Evolutionary conservation across 2,329 filamentous ascomycete species (phyloP).

Genomic region (Fusarium pseudocircinatum): DNA sequence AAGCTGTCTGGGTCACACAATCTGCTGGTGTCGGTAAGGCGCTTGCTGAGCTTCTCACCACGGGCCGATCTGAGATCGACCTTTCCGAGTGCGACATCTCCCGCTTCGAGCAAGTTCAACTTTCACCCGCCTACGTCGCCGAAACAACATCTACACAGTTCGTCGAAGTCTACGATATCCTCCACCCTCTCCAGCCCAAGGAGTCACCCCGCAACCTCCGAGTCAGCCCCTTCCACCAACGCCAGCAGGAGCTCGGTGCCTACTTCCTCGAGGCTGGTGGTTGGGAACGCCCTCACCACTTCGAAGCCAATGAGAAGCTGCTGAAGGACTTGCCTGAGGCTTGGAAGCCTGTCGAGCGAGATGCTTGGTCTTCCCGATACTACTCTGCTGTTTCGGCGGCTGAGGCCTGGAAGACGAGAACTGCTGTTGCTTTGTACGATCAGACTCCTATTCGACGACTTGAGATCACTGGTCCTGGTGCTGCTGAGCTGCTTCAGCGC

Average conservation of each 20-base stretch:
- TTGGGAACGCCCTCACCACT: slow-evolving; percentile 73
- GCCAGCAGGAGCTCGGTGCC: slow-evolving; percentile 64
- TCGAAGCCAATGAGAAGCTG: slow-evolving; percentile 63
- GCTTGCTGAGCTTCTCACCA: slow-evolving; percentile 66
- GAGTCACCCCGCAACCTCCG: slow-evolving; percentile 67
- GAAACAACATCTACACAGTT: slow-evolving; percentile 71
- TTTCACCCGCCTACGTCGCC: slow-evolving; percentile 62
- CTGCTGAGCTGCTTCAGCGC: slow-evolving; percentile 62
- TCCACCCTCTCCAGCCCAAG: slow-evolving; percentile 68
- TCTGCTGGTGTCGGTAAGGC: slow-evolving; percentile 71
- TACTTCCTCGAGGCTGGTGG: slow-evolving; percentile 68
- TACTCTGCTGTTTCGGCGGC: slow-evolving; percentile 68
- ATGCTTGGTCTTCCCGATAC: slow-evolving; percentile 66
- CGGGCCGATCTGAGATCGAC: slow-evolving; percentile 64
- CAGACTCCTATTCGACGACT: slow-evolving; percentile 69
- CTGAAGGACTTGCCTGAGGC: slow-evolving; percentile 60
- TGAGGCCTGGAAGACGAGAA: slow-evolving; percentile 73
- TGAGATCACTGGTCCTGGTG: slow-evolving; percentile 66
- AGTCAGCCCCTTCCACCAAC: slow-evolving; percentile 65
- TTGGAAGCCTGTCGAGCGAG: slow-evolving; percentile 65
- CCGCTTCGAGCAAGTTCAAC: slow-evolving; percentile 70
- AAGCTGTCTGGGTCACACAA: slow-evolving; percentile 74
- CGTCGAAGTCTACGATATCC: slow-evolving; percentile 71
- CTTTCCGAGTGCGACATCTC: slow-evolving; percentile 67
- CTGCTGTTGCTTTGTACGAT: slow-evolving; percentile 70